These are phyloP conservation scores for Dryas integrifolia DNA, from an alignment of 331 rosid species.

Conservation along the genomic window DNA sequence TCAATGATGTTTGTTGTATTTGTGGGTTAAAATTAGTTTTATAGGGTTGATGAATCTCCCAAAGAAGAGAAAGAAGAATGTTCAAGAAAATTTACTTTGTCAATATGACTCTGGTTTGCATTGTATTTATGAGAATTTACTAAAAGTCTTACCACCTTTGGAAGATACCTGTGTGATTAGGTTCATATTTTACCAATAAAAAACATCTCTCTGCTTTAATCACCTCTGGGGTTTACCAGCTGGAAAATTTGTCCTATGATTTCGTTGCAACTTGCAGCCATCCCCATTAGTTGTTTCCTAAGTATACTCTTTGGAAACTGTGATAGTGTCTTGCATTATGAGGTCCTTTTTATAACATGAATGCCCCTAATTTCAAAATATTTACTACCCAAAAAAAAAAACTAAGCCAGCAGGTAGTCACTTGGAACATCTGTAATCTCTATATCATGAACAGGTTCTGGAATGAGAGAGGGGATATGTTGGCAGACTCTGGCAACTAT, in stretches of 20 bases:
- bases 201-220: not conserved
- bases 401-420: too few species aligned
- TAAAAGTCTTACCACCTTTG: too few species aligned
- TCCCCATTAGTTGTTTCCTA: not conserved
- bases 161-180: not conserved
- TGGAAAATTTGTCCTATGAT: not conserved
- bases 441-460: not conserved
- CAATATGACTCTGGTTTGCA: not conserved
- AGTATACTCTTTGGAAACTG: not conserved
- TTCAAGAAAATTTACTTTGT: not conserved
- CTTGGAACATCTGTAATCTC: not conserved
- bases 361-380: not conserved
- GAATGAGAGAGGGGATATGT: too few species aligned
- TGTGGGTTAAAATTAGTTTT: not conserved
- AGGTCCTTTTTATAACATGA: not conserved
- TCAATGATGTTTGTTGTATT: not conserved
- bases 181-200: not conserved
- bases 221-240: not conserved
- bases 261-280: not conserved
- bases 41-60: not conserved
- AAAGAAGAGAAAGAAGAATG: not conserved
- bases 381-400: too few species aligned
- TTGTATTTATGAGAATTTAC: not conserved
- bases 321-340: not conserved
- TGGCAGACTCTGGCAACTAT: not conserved